A percentile compares a stretch with the other conserved stretches of the same genome.
Conservation (phyloP, 768 basidiomycete species). For the Calocybe cyanea region DNA sequence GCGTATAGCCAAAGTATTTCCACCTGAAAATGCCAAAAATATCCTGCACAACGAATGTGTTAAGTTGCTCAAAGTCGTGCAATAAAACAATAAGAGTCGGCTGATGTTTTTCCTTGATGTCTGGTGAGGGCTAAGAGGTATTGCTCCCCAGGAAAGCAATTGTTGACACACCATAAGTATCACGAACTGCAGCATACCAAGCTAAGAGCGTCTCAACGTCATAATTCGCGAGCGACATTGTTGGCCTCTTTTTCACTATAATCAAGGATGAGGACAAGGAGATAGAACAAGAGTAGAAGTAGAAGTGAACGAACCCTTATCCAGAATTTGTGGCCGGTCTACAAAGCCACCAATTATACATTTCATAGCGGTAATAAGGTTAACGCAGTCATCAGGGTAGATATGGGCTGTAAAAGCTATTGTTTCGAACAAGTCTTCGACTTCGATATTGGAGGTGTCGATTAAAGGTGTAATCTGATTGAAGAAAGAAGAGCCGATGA, state of each 20-base stretch:
- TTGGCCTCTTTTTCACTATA: conserved; percentile 43
- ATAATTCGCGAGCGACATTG: conserved; percentile 51
- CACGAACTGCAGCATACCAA: conserved; percentile 50
- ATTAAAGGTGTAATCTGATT: conserved; percentile 37
- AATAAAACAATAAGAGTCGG: conserved; percentile 55
- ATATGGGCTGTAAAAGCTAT: conserved; percentile 41
- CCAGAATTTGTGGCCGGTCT: conserved; percentile 26
- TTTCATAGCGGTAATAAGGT: conserved; percentile 50
- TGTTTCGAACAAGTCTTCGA: conserved; percentile 7
- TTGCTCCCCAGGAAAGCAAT: background rate
- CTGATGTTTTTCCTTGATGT: conserved; percentile 8
- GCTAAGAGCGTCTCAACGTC: conserved; percentile 58
- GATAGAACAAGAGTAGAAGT: background rate
- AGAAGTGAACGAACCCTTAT: conserved; percentile 17
- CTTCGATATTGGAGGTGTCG: conserved; percentile 20
- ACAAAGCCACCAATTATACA: conserved; percentile 51
- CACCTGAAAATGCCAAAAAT: conserved; percentile 72
- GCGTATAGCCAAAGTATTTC: background rate
- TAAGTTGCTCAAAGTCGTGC: conserved; percentile 75
- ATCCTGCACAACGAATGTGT: conserved; percentile 59
- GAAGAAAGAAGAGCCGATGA: conserved; percentile 43
- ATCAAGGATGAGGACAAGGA: background rate
- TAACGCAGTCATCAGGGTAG: conserved; percentile 55
- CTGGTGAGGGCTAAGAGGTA: background rate
- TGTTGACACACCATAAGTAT: conserved; percentile 29